Evolutionary conservation across 345 rosid genomes (phyloP).

Genomic region (Citrus glauca): DNA sequence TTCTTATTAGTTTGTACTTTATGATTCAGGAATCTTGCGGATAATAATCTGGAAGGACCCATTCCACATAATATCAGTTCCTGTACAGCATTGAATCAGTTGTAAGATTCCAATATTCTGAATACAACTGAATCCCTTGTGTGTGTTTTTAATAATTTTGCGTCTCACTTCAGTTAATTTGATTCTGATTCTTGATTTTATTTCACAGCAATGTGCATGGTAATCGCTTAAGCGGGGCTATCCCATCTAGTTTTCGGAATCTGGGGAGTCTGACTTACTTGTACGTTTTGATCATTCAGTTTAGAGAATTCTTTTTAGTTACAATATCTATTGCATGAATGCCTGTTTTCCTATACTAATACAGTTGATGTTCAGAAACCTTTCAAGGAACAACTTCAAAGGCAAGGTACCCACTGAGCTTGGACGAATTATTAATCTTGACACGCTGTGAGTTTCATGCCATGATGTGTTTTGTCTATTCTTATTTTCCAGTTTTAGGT

Average conservation of each 20-base stretch:
- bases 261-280: constrained; percentile 84
- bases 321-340: background rate
- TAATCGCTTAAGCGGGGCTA: constrained; percentile 67
- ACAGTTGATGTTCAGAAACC: constrained; percentile 42
- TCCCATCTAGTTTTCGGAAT: constrained; percentile 70
- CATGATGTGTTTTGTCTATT: background rate
- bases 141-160: no score
- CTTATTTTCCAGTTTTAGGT: no score
- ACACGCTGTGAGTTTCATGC: constrained; percentile 57
- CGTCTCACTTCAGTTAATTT: background rate
- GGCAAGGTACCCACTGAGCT: constrained; percentile 73
- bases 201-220: constrained; percentile 76
- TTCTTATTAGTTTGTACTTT: background rate
- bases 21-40: constrained; percentile 75
- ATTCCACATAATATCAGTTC: constrained; percentile 79
- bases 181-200: background rate
- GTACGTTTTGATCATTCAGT: constrained; percentile 36
- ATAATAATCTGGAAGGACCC: constrained; percentile 75
- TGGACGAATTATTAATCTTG: constrained; percentile 83
- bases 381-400: constrained; percentile 68
- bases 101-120: constrained; percentile 40
- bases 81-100: constrained; percentile 85
- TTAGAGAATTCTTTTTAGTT: background rate
- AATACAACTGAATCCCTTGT: background rate
- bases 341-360: background rate